phyloP scores from a whole-genome alignment of 179 eudicot genomes.

The Amaranthus tricolor region DNA sequence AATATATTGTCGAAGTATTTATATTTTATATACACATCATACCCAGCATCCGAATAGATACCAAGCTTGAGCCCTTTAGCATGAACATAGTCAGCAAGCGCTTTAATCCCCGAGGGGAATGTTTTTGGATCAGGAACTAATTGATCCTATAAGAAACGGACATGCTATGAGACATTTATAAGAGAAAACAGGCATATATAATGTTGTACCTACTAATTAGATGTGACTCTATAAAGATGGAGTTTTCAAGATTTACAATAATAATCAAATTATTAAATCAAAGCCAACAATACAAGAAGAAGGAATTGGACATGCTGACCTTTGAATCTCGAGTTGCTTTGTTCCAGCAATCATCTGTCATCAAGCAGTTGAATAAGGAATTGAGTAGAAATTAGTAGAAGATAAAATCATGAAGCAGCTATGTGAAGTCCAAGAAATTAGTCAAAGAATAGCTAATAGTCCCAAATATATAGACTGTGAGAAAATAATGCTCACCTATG shows the following conservation, averaged over 20 bases:
- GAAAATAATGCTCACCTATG: slow-evolving; percentile 52
- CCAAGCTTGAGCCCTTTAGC: slow-evolving; percentile 89
- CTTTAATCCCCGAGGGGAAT: slow-evolving; percentile 86
- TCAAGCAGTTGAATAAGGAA: slow-evolving; percentile 6
- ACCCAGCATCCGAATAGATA: slow-evolving; percentile 98
- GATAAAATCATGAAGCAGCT: not conserved
- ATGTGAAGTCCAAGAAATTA: slow-evolving; percentile 9
- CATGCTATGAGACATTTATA: slow-evolving; percentile 10
- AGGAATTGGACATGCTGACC: slow-evolving; percentile 32
- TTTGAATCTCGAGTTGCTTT: slow-evolving; percentile 33
- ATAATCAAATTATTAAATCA: not conserved
- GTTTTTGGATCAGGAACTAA: slow-evolving; percentile 71
- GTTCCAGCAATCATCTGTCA: slow-evolving; percentile 97
- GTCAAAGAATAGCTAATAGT: not conserved
- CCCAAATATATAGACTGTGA: not conserved
- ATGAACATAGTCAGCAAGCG: slow-evolving; percentile 92
- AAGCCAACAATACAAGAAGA: not conserved
- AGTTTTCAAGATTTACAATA: not conserved
- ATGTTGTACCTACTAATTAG: not conserved
- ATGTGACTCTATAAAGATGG: slow-evolving; percentile 1
- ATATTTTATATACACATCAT: slow-evolving; percentile 20
- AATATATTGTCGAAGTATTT: not conserved
- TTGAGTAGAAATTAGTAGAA: not conserved
- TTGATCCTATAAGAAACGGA: slow-evolving; percentile 54
- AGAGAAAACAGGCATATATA: not conserved